A percentile compares a stretch with the other conserved stretches of the same genome.
These are phyloP conservation scores for Teunomyces stri DNA, from an alignment of 805 yeast genomes.

Conservation along the genomic window DNA sequence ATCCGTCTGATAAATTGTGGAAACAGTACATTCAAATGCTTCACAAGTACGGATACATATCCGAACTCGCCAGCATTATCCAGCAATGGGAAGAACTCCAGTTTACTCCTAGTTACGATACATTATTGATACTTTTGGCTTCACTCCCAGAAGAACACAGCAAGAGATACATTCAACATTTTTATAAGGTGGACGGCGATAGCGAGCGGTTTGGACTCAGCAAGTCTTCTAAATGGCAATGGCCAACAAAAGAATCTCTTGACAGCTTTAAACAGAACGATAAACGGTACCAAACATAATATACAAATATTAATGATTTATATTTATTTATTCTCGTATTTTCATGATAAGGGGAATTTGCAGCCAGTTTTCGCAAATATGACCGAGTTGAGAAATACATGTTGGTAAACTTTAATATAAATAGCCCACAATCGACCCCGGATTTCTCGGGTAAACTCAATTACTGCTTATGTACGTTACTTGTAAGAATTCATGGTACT, in stretches of 20 bases:
- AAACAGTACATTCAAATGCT: slow-evolving; percentile 51
- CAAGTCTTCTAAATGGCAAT: slow-evolving; percentile 4
- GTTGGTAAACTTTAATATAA: too few relatives aligned
- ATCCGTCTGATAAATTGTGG: slow-evolving; percentile 51
- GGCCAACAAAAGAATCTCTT: slow-evolving; percentile 5
- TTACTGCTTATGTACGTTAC: background rate
- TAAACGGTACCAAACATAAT: background rate
- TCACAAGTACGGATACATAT: slow-evolving; percentile 43
- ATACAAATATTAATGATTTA: too few relatives aligned
- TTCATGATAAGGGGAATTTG: background rate
- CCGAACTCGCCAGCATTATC: slow-evolving; percentile 50
- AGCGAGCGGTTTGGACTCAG: background rate
- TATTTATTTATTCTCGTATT: too few relatives aligned
- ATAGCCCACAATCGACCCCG: background rate
- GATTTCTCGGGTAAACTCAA: background rate
- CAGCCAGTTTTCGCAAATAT: background rate
- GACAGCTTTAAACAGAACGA: background rate
- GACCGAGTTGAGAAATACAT: too few relatives aligned
- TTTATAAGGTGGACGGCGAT: slow-evolving; percentile 16
- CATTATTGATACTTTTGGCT: slow-evolving; percentile 39
- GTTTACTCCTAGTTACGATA: slow-evolving; percentile 39
- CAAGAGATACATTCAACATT: slow-evolving; percentile 37
- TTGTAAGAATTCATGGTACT: background rate
- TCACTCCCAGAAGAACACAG: slow-evolving; percentile 38
- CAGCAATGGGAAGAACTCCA: slow-evolving; percentile 53